Percentiles rank a stretch among this genome's conserved stretches.
These are phyloP conservation scores for Sarocladium brachiariae DNA, from an alignment of 2,329 filamentous ascomycete species.

Conservation along the genomic window DNA sequence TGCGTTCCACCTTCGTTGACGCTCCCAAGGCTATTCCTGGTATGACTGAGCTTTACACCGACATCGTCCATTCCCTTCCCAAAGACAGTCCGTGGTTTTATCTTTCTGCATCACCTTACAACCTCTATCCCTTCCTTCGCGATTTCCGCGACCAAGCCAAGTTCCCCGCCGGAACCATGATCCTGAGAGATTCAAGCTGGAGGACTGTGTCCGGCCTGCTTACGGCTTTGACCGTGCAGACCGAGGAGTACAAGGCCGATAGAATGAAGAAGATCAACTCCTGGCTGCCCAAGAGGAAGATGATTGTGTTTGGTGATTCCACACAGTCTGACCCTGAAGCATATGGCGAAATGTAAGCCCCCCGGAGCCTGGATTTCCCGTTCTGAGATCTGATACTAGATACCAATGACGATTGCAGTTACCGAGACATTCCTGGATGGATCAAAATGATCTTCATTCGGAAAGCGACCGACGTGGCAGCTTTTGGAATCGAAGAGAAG, in stretches of 20 bases:
- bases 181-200: conserved; percentile 81
- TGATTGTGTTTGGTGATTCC: conserved; percentile 83
- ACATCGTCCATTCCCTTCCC: conserved; percentile 49
- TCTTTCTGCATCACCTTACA: conserved; percentile 88
- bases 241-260: conserved; percentile 78
- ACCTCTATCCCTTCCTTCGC: conserved; percentile 81
- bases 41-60: conserved; percentile 78
- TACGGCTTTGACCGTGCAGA: conserved; percentile 70
- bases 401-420: conserved; percentile 31
- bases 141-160: conserved; percentile 58
- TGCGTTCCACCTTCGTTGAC: conserved; percentile 78
- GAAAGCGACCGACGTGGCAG: conserved; percentile 69
- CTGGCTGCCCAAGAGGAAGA: conserved; percentile 72
- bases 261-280: conserved; percentile 69
- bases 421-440: conserved; percentile 64
- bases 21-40: conserved; percentile 62
- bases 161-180: conserved; percentile 72
- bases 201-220: conserved; percentile 76
- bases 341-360: conserved; percentile 68
- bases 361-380: conserved; percentile 2
- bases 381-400: background rate
- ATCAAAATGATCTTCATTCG: conserved; percentile 79
- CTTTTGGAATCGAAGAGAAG: conserved; percentile 62
- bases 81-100: conserved; percentile 78
- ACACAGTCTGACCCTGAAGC: conserved; percentile 89